Percentiles rank a stretch among this genome's conserved stretches.
Evolutionary conservation across 1,284 basidiomycete species (phyloP).

Genomic region (Erythrobasidium hasegawianum): DNA sequence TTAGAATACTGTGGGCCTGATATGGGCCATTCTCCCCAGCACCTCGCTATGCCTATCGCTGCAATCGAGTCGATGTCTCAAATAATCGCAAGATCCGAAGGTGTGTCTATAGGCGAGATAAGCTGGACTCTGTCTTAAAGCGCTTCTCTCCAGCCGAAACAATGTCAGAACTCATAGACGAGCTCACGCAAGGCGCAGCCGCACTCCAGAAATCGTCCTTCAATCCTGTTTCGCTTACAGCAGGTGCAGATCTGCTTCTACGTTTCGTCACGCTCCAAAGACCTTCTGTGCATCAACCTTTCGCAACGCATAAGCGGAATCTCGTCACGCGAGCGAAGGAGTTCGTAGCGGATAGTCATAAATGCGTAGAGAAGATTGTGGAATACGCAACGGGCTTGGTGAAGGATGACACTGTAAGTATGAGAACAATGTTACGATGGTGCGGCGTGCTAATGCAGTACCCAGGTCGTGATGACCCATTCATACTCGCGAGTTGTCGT

Average conservation of each 20-base stretch:
- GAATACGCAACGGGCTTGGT: conserved; percentile 86
- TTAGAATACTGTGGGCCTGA: no score
- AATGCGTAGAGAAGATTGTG: conserved; percentile 82
- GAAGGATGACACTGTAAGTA: conserved; percentile 75
- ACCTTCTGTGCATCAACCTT: conserved; percentile 54
- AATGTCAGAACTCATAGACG: conserved; percentile 83
- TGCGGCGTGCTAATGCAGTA: conserved; percentile 24
- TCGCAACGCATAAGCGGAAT: conserved; percentile 47
- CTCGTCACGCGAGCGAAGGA: conserved; percentile 69
- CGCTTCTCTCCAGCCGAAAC: conserved; percentile 61
- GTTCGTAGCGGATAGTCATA: conserved; percentile 47
- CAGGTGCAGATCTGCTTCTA: conserved; percentile 79
- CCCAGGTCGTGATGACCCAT: conserved; percentile 79
- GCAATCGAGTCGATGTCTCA: conserved; percentile 77
- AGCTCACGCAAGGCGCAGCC: conserved; percentile 69
- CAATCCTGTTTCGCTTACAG: conserved; percentile 79
- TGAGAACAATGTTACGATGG: no score
- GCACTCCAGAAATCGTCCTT: conserved; percentile 61
- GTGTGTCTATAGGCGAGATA: conserved; percentile 51
- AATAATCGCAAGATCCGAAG: conserved; percentile 67
- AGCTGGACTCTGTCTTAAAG: conserved; percentile 41
- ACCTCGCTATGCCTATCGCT: conserved; percentile 81
- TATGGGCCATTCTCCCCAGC: no score
- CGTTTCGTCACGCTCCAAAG: conserved; percentile 43
- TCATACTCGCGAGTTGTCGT: conserved; percentile 94